Percentiles rank a stretch among this genome's conserved stretches.
Conservation (phyloP, 345 rosid genomes). For the Hevea brasiliensis region DNA sequence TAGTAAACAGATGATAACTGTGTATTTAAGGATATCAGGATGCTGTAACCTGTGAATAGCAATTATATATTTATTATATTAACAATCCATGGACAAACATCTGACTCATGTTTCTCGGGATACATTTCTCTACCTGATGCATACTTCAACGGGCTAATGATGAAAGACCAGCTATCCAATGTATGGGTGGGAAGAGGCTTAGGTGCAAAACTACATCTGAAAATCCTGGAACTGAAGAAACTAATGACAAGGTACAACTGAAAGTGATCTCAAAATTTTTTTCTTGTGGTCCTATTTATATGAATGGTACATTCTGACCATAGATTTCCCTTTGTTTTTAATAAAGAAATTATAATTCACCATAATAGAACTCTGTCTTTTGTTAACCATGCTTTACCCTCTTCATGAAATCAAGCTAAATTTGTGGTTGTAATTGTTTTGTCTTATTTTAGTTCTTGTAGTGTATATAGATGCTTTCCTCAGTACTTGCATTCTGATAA, state of each 20-base stretch:
- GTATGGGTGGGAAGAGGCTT: conserved; percentile 9
- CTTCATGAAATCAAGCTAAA: background rate
- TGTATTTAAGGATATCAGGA: background rate
- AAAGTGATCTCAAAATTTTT: background rate
- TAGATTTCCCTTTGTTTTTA: background rate
- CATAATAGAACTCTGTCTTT: background rate
- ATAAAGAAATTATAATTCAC: background rate
- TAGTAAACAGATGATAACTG: background rate
- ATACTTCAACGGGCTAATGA: conserved; percentile 1
- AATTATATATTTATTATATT: background rate
- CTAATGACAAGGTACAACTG: conserved; percentile 11
- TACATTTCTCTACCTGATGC: conserved; percentile 1
- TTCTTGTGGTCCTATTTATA: background rate
- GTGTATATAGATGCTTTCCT: background rate
- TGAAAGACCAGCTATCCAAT: conserved; percentile 9
- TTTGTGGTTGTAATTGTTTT: background rate
- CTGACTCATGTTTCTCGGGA: background rate
- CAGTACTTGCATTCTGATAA: background rate
- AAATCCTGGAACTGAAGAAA: conserved; percentile 8
- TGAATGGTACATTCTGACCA: background rate
- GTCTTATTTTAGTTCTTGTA: background rate
- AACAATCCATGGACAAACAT: background rate
- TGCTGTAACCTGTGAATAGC: background rate
- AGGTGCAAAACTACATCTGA: background rate
- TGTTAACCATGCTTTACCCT: background rate